These are phyloP conservation scores for Elaeagnus macrophylla DNA, from an alignment of 306 rosid genomes.

Conservation along the genomic window DNA sequence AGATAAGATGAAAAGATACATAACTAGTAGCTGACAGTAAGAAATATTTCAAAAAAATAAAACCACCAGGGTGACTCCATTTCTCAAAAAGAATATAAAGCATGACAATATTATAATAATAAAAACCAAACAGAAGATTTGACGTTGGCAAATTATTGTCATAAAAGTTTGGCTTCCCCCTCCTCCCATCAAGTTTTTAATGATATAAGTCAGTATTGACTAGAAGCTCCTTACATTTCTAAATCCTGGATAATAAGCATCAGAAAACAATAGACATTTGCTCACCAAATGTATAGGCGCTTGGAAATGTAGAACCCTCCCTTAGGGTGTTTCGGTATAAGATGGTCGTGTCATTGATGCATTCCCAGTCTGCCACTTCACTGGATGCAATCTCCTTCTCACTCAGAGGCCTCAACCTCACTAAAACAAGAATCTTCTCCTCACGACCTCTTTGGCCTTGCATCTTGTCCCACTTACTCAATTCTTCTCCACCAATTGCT, in stretches of 20 bases:
- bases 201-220: constrained; percentile 1
- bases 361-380: constrained; percentile 95
- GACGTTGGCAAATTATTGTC: too few species aligned
- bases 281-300: constrained; percentile 91
- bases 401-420: constrained; percentile 82
- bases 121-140: too few species aligned
- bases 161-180: too few species aligned
- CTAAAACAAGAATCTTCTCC: constrained; percentile 90
- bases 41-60: too few species aligned
- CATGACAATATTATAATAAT: too few species aligned
- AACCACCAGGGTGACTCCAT: too few species aligned
- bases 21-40: too few species aligned
- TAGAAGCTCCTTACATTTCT: neutral
- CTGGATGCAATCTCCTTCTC: constrained; percentile 60
- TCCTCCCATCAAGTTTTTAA: neutral
- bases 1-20: neutral
- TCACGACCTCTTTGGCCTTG: constrained; percentile 56
- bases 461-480: constrained; percentile 78
- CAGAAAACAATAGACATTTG: constrained; percentile 8
- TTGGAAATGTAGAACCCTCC: constrained; percentile 97
- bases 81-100: too few species aligned
- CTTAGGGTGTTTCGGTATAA: constrained; percentile 84
- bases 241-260: neutral
- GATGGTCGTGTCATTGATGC: constrained; percentile 84
- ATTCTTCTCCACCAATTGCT: constrained; percentile 74